Evolutionary conservation across 345 rosid genomes (phyloP).

Genomic region (Syzygium aqueum): DNA sequence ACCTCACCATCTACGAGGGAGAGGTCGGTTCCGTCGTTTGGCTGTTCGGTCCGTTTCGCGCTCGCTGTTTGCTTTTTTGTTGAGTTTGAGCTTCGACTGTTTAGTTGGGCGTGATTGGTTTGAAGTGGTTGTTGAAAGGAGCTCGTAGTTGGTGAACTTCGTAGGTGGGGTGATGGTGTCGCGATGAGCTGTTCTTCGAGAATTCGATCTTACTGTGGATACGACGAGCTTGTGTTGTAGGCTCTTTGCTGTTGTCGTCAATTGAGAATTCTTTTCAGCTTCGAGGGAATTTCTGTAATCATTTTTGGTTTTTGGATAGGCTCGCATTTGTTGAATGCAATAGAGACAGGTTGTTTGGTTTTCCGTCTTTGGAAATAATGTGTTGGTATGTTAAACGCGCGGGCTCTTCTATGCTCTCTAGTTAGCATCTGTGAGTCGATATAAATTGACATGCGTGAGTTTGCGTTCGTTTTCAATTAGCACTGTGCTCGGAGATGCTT

Average conservation of each 20-base stretch:
- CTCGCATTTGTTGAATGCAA: not conserved
- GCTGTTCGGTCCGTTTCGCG: not conserved
- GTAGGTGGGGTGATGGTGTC: not conserved
- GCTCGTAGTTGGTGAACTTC: not conserved
- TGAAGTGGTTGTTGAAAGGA: not conserved
- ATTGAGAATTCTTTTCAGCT: not conserved
- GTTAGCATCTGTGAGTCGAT: not conserved
- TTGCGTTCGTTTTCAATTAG: not conserved
- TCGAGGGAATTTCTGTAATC: not conserved
- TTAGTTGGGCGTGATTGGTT: not conserved
- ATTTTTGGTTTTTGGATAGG: not conserved
- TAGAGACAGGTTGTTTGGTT: not conserved
- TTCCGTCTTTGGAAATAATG: not conserved
- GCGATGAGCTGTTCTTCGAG: not conserved
- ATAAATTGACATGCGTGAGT: not conserved
- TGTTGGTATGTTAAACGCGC: not conserved
- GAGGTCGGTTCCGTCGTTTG: slow-evolving; percentile 42
- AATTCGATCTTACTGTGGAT: not conserved
- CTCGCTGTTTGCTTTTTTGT: not conserved
- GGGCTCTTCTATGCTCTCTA: not conserved
- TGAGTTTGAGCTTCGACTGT: not conserved
- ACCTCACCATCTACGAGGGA: slow-evolving; percentile 67
- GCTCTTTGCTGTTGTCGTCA: not conserved
- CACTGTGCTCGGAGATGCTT: not conserved
- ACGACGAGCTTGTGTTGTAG: not conserved